Conservation (phyloP, 345 rosid genomes). For the Adansonia digitata region DNA sequence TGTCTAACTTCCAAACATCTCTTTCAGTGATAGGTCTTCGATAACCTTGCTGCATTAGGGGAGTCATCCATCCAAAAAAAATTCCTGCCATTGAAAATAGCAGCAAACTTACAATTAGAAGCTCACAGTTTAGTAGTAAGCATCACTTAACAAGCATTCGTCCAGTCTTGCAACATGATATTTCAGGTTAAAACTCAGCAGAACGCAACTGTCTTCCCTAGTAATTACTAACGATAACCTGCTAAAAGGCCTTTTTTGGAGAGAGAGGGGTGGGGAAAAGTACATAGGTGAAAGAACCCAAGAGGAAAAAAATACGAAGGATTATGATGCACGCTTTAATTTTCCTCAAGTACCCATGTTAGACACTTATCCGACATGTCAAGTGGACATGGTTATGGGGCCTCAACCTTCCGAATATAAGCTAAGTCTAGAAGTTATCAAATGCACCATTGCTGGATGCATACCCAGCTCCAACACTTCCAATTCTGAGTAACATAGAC, state of each 20-base stretch:
- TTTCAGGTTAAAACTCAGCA: not conserved
- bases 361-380: not conserved
- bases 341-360: not conserved
- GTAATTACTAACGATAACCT: not conserved
- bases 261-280: not conserved
- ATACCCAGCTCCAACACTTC: not conserved
- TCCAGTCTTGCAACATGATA: not conserved
- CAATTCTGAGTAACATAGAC: not conserved
- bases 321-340: not conserved
- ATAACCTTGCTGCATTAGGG: slow-evolving; percentile 82
- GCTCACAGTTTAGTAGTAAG: not conserved
- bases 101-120: not conserved
- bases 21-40: slow-evolving; percentile 81
- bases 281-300: not conserved
- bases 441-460: not conserved
- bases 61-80: slow-evolving; percentile 81
- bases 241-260: not conserved
- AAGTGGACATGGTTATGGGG: not conserved
- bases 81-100: slow-evolving; percentile 38
- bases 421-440: not conserved
- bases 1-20: slow-evolving; percentile 89
- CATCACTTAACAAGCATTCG: not conserved
- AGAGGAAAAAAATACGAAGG: not conserved
- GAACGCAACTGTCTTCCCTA: not conserved
- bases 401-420: not conserved